Percentiles rank a stretch among this genome's conserved stretches.
Evolutionary conservation across 495 filamentous ascomycete genomes (phyloP).

Genomic region (Articulospora tetracladia): DNA sequence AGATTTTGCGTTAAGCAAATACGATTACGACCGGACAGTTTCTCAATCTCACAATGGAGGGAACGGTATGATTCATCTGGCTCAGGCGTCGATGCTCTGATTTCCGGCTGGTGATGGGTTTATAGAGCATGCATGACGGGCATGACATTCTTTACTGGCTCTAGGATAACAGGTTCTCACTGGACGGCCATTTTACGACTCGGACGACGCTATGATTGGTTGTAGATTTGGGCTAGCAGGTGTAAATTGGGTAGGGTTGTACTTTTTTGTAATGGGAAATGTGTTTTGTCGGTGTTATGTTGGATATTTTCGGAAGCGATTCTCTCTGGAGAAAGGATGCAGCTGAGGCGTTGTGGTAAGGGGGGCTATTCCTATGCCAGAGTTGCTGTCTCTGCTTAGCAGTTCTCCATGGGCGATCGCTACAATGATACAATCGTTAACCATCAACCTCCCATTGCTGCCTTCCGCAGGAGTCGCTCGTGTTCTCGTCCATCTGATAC

Average conservation of each 20-base stretch:
- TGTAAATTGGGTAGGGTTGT: slow-evolving; percentile 15
- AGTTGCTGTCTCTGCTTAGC: background rate
- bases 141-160: slow-evolving; percentile 14
- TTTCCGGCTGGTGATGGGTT: background rate
- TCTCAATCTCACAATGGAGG: slow-evolving; percentile 8
- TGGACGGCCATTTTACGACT: slow-evolving; percentile 18
- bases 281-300: background rate
- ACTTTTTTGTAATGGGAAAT: slow-evolving; percentile 12
- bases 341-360: background rate
- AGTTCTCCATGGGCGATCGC: no score
- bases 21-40: slow-evolving; percentile 30
- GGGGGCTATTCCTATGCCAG: background rate
- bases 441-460: no score
- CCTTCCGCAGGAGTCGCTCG: no score
- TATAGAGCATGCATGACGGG: background rate
- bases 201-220: slow-evolving; percentile 24
- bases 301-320: background rate
- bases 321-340: background rate
- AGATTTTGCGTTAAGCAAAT: slow-evolving; percentile 51
- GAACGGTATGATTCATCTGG: slow-evolving; percentile 4
- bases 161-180: slow-evolving; percentile 6
- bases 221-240: slow-evolving; percentile 21
- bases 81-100: slow-evolving; percentile 5
- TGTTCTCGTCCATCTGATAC: no score
- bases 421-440: no score